Evolutionary conservation across 768 basidiomycete species (phyloP).

Genomic region (Collybiopsis confluens): DNA sequence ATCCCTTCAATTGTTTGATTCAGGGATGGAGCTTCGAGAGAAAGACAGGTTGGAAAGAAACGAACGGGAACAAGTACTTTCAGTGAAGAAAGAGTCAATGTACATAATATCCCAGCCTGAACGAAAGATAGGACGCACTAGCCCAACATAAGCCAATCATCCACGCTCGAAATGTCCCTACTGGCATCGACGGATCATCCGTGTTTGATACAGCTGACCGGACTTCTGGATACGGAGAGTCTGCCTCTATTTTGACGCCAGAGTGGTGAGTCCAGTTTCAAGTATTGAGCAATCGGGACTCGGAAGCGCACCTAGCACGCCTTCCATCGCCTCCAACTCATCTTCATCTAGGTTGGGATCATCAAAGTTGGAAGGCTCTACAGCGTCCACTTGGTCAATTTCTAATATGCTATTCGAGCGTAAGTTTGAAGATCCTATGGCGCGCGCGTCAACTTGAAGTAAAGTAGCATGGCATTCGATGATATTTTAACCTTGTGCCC

Average conservation of each 20-base stretch:
- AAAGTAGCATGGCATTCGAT: too few relatives aligned
- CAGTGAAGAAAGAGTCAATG: background rate
- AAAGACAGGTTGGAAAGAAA: background rate
- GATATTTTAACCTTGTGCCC: too few relatives aligned
- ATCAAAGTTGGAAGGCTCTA: background rate
- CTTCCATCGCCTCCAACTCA: background rate
- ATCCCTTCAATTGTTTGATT: conserved; percentile 16
- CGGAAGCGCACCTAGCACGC: too few relatives aligned
- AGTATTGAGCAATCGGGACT: too few relatives aligned
- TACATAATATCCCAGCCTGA: background rate
- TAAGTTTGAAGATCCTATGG: too few relatives aligned
- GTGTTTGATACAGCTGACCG: conserved; percentile 53
- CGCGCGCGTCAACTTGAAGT: too few relatives aligned
- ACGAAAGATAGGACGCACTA: background rate
- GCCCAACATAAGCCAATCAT: conserved; percentile 52
- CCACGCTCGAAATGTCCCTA: conserved; percentile 48
- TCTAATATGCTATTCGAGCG: too few relatives aligned
- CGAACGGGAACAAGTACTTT: conserved; percentile 31
- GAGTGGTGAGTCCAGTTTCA: too few relatives aligned
- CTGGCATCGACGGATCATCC: conserved; percentile 45
- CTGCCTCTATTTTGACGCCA: conserved; percentile 29
- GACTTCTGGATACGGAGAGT: conserved; percentile 55
- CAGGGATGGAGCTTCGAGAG: background rate
- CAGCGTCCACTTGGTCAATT: background rate
- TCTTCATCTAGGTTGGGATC: background rate